phyloP scores from a whole-genome alignment of 1,284 basidiomycete species.

The Moesziomyces sp. region DNA sequence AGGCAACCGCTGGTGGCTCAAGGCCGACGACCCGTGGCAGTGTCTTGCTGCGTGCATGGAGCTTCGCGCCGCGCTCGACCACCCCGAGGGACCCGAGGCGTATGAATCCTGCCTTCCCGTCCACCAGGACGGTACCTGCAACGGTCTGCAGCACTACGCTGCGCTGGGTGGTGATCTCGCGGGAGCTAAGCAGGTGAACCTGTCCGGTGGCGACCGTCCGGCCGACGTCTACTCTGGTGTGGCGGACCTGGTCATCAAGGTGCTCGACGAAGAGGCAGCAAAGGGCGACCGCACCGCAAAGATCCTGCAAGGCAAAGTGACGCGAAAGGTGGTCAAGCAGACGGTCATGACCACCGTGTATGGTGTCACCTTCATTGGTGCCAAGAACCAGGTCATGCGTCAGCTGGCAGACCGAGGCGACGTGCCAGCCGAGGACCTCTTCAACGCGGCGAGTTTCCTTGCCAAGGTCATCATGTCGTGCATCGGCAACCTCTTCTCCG shows the following conservation, averaged over 20 bases:
- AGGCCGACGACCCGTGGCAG: slow-evolving; percentile 97
- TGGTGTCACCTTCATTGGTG: slow-evolving; percentile 94
- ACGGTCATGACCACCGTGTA: slow-evolving; percentile 99
- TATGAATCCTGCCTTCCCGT: slow-evolving; percentile 85
- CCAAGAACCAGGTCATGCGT: slow-evolving; percentile 91
- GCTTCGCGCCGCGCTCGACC: slow-evolving; percentile 75
- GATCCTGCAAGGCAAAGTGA: slow-evolving; percentile 81
- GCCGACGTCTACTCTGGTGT: slow-evolving; percentile 97
- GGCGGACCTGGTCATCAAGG: slow-evolving; percentile 71
- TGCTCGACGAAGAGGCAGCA: slow-evolving; percentile 72
- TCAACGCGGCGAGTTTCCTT: slow-evolving; percentile 82
- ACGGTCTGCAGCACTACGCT: slow-evolving; percentile 98
- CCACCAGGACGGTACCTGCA: slow-evolving; percentile 98
- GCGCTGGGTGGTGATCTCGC: slow-evolving; percentile 91
- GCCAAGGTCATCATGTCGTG: slow-evolving; percentile 64
- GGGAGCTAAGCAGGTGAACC: slow-evolving; percentile 92
- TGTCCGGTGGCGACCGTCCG: slow-evolving; percentile 84
- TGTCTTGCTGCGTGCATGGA: slow-evolving; percentile 93
- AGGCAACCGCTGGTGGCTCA: slow-evolving; percentile 74
- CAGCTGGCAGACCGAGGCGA: slow-evolving; percentile 84
- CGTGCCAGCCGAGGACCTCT: slow-evolving; percentile 79
- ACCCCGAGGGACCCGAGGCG: slow-evolving; percentile 76
- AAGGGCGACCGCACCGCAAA: slow-evolving; percentile 74
- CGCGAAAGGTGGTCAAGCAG: slow-evolving; percentile 97
- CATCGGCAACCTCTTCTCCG: slow-evolving; percentile 92